These are phyloP conservation scores for Cryptococcus sp. DNA, from an alignment of 1,284 basidiomycete genomes.

Conservation along the genomic window DNA sequence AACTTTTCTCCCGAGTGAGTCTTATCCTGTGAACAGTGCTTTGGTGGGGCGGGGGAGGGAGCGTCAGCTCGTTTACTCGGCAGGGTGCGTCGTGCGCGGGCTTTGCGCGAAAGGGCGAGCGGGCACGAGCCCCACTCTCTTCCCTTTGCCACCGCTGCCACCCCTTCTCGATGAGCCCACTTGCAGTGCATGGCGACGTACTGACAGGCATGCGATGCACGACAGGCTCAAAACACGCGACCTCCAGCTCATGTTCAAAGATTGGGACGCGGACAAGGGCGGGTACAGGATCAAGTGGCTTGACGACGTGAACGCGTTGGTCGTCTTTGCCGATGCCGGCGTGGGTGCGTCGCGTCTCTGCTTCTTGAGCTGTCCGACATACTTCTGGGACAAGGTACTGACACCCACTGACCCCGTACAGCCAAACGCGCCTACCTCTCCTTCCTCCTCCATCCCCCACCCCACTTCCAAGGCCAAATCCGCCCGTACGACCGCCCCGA, in stretches of 20 bases:
- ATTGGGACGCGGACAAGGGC: constrained; percentile 80
- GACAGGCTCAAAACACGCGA: constrained; percentile 85
- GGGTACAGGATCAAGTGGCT: constrained; percentile 99
- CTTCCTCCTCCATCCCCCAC: constrained; percentile 75
- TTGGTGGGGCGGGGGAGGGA: no score
- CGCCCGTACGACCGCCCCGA: constrained; percentile 92
- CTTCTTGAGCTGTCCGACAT: not conserved
- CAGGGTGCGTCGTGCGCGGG: not conserved
- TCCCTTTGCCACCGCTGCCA: no score
- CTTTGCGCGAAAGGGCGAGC: not conserved
- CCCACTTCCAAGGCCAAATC: constrained; percentile 67
- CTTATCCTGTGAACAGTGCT: not conserved
- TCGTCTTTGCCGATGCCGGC: constrained; percentile 74
- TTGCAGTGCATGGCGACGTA: no score
- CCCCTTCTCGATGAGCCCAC: not conserved
- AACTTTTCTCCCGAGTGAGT: constrained; percentile 78
- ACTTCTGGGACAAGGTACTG: not conserved
- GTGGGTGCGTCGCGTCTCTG: constrained; percentile 47
- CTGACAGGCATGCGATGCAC: no score
- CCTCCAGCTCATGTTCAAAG: constrained; percentile 83
- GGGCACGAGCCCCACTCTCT: no score
- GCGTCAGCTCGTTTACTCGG: not conserved
- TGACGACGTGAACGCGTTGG: constrained; percentile 90
- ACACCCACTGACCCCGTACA: constrained; percentile 44
- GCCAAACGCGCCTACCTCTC: constrained; percentile 93